These are phyloP conservation scores for Kluyveromyces marxianus DNA, from an alignment of 1,139 yeast genomes.

Conservation along the genomic window DNA sequence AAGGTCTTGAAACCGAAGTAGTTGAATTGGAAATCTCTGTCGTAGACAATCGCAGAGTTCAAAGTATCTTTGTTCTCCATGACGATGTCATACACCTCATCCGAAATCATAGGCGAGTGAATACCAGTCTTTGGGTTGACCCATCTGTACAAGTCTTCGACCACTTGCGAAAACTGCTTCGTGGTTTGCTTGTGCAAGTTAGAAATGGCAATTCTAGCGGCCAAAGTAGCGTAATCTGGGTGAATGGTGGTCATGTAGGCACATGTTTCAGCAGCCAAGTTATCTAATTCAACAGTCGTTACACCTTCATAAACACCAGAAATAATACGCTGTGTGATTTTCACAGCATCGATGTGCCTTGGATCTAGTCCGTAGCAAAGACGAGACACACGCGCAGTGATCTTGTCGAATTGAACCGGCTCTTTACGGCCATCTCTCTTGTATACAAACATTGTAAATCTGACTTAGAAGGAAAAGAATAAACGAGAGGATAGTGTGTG, in stretches of 20 bases:
- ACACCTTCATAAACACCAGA: constrained; percentile 95
- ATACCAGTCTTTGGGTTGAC: constrained; percentile 65
- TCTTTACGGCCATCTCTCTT: constrained; percentile 77
- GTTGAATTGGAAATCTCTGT: constrained; percentile 76
- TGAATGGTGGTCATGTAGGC: constrained; percentile 97
- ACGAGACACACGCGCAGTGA: constrained; percentile 57
- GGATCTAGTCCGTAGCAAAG: constrained; percentile 80
- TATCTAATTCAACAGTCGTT: constrained; percentile 87
- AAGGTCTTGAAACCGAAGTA: constrained; percentile 84
- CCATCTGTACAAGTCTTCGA: constrained; percentile 58
- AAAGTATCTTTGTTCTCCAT: constrained; percentile 59
- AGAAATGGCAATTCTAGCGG: constrained; percentile 94
- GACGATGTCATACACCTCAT: constrained; percentile 59
- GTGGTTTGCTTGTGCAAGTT: constrained; percentile 95
- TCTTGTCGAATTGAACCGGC: constrained; percentile 75
- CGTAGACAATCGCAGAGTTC: constrained; percentile 74
- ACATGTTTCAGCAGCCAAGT: constrained; percentile 96
- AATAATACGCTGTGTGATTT: constrained; percentile 81
- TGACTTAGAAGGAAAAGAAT: neutral
- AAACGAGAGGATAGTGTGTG: neutral
- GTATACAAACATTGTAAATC: constrained; percentile 40
- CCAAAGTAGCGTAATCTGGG: constrained; percentile 93
- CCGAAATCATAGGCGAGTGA: constrained; percentile 74
- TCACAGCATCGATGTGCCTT: constrained; percentile 77
- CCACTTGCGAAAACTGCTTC: constrained; percentile 76